Evolutionary conservation across 371 early-diverging fungal genomes (phyloP).

Genomic region (Mucor piriformis): DNA sequence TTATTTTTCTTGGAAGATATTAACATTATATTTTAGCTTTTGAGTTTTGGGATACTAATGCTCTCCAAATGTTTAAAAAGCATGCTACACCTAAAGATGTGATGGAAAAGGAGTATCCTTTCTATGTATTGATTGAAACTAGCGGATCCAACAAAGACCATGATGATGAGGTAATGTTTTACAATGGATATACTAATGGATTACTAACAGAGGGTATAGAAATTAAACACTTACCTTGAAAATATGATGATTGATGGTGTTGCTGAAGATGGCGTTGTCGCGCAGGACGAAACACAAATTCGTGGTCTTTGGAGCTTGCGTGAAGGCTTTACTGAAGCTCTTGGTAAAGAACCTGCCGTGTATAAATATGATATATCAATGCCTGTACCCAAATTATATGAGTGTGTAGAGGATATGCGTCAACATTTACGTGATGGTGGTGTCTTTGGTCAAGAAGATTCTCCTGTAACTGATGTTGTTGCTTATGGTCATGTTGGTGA

Average conservation of each 20-base stretch:
- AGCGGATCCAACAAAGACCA: conserved; percentile 91
- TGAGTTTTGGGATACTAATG: conserved; percentile 91
- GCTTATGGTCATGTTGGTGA: conserved; percentile 95
- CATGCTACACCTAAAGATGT: conserved; percentile 69
- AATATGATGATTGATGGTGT: conserved; percentile 67
- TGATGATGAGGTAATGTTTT: conserved; percentile 69
- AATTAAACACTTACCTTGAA: conserved; percentile 73
- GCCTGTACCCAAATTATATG: conserved; percentile 86
- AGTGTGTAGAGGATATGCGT: conserved; percentile 80
- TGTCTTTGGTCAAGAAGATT: conserved; percentile 55
- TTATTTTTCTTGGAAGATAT: too few relatives aligned
- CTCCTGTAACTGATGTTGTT: conserved; percentile 71
- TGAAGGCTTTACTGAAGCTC: conserved; percentile 92
- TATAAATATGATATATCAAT: conserved; percentile 94
- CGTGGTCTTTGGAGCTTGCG: conserved; percentile 85
- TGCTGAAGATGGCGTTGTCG: conserved; percentile 88
- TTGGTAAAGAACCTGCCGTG: conserved; percentile 80
- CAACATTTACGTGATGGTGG: conserved; percentile 62
- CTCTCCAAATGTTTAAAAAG: conserved; percentile 69
- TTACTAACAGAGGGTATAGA: conserved; percentile 41
- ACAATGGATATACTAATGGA: neutral
- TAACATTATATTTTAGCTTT: conserved; percentile 61
- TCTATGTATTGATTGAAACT: conserved; percentile 94
- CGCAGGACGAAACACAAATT: conserved; percentile 82
- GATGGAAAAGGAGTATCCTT: conserved; percentile 71